Base-by-base conservation (phyloP, 2,329 filamentous ascomycete species). In the Alternaria sp. region DNA sequence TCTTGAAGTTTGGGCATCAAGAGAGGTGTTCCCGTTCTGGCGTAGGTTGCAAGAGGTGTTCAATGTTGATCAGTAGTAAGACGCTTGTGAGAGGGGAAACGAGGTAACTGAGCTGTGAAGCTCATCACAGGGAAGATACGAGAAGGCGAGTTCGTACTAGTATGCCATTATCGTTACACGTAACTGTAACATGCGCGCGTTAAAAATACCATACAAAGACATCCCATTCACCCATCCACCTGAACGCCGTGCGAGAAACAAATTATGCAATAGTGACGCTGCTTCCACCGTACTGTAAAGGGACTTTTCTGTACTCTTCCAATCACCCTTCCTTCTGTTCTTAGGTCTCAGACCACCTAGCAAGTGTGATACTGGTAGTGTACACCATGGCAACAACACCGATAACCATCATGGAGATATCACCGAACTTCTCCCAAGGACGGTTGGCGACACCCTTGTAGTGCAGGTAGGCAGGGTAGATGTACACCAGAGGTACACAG, bases 401-500 rank as follows among this genome's bases (percentile, higher is more conserved):
- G 18, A 92, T 69, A 1, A 84, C 76, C 80, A 93, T 89, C 75
- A 93, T 84, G 2, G 81, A 74, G 5, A 91, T 63, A 72, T 94
- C 91, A 5, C 87, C 83, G 3, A 79, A 75, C 80, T 89, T 92
- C 26, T 82, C 85, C 74, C 78, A 81, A 30, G 76, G 78, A n/a
- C 84, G 86, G 53, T 84, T 82, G 7, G 90, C 91, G 4, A 90
- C 84, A 5, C 88, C 90, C 71, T 85, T 88, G 79, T 88, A 90
- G 76, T 94, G 91, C 72, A 94, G 74, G 65, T 85, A 89, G 0
- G 91, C 86, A 46, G 92, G 91, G 74, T 93, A 93, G 62, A 93
- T 91, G 78, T 93, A 93, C 11, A 93, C 90, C 67, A 93, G 79
- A 14, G 91, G 91, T 58, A 93, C 89, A 70, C 91, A 93, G 2